Conservation (phyloP, 164 flowering plant species). For the Vitis rotundifolia region DNA sequence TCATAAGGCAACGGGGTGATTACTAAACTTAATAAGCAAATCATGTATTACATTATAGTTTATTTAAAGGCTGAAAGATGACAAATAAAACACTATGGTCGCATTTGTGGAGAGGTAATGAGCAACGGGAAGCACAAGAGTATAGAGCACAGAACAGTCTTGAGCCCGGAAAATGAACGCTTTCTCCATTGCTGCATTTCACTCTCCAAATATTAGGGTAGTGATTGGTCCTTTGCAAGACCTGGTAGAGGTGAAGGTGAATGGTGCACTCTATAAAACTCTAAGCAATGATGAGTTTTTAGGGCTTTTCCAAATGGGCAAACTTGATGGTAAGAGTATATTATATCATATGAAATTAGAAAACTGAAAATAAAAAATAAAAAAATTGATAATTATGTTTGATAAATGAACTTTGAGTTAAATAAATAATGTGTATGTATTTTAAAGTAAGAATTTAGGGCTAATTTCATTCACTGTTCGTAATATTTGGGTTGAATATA, state of each 20-base stretch:
- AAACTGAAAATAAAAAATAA: too few relatives aligned
- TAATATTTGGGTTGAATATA: too few relatives aligned
- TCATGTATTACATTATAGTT: too few relatives aligned
- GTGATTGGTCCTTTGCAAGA: constrained; percentile 34
- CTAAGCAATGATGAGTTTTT: constrained; percentile 21
- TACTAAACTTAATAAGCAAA: too few relatives aligned
- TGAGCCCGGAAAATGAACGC: constrained; percentile 38
- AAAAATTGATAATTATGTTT: too few relatives aligned
- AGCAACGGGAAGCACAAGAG: constrained; percentile 53
- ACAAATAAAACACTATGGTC: too few relatives aligned
- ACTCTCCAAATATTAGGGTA: constrained; percentile 19
- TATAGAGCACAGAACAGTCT: constrained; percentile 52
- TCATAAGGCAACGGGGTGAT: too few relatives aligned
- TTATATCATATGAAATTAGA: constrained; percentile 20
- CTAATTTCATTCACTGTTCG: too few relatives aligned
- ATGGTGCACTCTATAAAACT: constrained; percentile 18
- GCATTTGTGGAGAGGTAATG: constrained; percentile 31
- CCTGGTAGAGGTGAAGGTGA: constrained; percentile 21
- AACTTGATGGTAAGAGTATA: constrained; percentile 34
- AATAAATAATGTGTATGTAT: too few relatives aligned
- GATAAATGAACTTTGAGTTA: too few relatives aligned
- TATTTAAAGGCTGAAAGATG: too few relatives aligned
- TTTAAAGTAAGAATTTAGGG: too few relatives aligned
- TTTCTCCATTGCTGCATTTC: constrained; percentile 52
- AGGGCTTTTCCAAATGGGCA: constrained; percentile 13